phyloP scores from a whole-genome alignment of 768 basidiomycete genomes.

The Boletus tomentosulus region DNA sequence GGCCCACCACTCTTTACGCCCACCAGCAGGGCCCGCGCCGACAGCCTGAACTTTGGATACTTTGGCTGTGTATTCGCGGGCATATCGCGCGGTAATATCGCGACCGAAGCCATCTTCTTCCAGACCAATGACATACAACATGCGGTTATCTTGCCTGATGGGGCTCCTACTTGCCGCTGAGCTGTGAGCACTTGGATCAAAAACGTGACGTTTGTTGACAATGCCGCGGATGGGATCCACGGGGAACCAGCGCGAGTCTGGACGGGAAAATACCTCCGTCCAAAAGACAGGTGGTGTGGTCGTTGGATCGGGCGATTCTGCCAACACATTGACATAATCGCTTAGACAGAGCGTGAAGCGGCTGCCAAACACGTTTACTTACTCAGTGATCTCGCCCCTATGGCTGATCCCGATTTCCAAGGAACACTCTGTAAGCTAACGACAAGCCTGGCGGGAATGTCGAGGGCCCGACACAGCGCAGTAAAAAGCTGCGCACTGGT shows the following conservation, averaged over 20 bases:
- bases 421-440: conserved; percentile 90
- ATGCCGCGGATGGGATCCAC: conserved; percentile 83
- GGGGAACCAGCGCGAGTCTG: conserved; percentile 88
- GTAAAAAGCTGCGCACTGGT: conserved; percentile 89
- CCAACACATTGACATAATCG: conserved; percentile 19
- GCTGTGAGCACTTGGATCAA: conserved; percentile 56
- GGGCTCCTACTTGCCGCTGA: conserved; percentile 10
- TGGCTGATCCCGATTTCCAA: conserved; percentile 59
- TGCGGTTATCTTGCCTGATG: conserved; percentile 61
- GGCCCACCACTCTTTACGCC: conserved; percentile 85
- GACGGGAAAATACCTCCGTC: conserved; percentile 94
- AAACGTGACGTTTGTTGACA: conserved; percentile 76
- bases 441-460: conserved; percentile 82
- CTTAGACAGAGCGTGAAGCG: conserved; percentile 14
- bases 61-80: conserved; percentile 73
- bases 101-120: conserved; percentile 93
- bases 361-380: conserved; percentile 7
- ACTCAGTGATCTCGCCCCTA: conserved; percentile 16
- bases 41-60: conserved; percentile 75
- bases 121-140: conserved; percentile 90
- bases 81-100: conserved; percentile 90
- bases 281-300: conserved; percentile 85
- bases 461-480: conserved; percentile 79
- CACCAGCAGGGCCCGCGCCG: conserved; percentile 43
- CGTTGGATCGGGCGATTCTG: conserved; percentile 44